Evolutionary conservation across 2,329 filamentous ascomycete genomes (phyloP), one percentile per base, ranked within the genome.

Genomic region (Epichloe sp.): DNA sequence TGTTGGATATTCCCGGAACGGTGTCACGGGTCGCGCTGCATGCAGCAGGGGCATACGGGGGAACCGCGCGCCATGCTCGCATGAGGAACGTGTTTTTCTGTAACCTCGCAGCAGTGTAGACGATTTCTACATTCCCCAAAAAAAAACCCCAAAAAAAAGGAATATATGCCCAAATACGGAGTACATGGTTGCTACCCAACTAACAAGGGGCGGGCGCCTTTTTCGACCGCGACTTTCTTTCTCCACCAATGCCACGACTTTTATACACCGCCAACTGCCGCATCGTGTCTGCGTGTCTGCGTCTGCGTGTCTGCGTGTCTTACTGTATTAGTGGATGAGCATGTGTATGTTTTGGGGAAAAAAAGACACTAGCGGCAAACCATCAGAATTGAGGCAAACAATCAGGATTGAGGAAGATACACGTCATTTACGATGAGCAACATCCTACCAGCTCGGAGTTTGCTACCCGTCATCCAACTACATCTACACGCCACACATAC

Each of bases 1-100:
- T 17, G 36, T 31, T 15, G 49, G 49, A 34, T 51, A 51, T 42
- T 51, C 49, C 19, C 49, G 49, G 34, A 47, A 51, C 21, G 44
- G 43, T 12, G 48, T 21, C 40, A 50, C 41, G 26, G 48, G 40
- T 26, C 23, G 23, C 23, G 5, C 23, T 23, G 23, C 23, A 23
- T 50, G 21, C 21, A 50, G 17, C 5, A n/a, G 40, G 38, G 23
- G 23, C 19, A 19, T 19, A 19, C 19, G 6, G 7, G 7, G 23
- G 26, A 26, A 26, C 26, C 26, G 26, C 26, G 26, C 26, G 26
- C 7, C 26, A 26, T 26, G 26, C 7, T 26, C 8, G 26, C 26
- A 26, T 26, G 26, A 26, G 26, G 7, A 26, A 26, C 7, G 26
- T 26, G 2, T 26, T 26, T 26, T 26, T 8, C 26, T 6, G 26